Evolutionary conservation across 2,329 filamentous ascomycete species (phyloP).

Genomic region (Dactylonectria estremocensis): DNA sequence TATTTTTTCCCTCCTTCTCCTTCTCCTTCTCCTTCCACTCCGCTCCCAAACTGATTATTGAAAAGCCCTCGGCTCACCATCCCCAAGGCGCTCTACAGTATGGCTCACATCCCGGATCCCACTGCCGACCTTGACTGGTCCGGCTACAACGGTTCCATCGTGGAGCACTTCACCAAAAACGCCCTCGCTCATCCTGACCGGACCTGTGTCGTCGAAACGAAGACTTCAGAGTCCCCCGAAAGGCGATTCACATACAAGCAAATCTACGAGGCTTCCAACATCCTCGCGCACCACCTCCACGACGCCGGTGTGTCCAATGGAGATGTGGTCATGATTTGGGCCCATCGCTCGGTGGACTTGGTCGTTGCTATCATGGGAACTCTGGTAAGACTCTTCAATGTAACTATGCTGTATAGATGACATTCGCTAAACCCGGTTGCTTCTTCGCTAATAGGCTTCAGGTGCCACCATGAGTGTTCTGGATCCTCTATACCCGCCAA

Average conservation of each 20-base stretch:
- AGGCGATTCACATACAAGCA: conserved; percentile 84
- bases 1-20: not conserved
- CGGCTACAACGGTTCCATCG: conserved; percentile 76
- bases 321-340: conserved; percentile 95
- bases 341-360: conserved; percentile 80
- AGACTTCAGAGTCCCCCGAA: conserved; percentile 62
- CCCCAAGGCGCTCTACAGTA: conserved; percentile 25
- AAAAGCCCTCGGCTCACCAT: not conserved
- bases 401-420: not conserved
- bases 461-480: conserved; percentile 60
- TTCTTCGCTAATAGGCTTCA: conserved; percentile 48
- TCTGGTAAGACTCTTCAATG: conserved; percentile 48
- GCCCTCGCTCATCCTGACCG: conserved; percentile 77
- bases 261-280: conserved; percentile 88
- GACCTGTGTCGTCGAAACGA: conserved; percentile 66
- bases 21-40: conserved; percentile 10
- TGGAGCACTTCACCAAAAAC: conserved; percentile 77
- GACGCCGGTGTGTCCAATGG: conserved; percentile 80
- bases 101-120: conserved; percentile 68
- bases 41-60: not conserved
- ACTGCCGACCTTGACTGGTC: conserved; percentile 78
- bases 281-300: conserved; percentile 83
- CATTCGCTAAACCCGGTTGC: not conserved
- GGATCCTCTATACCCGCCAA: conserved; percentile 48
- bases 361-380: conserved; percentile 84